Conservation (phyloP, 2,329 filamentous ascomycete species). For the Aspergillus tanneri region DNA sequence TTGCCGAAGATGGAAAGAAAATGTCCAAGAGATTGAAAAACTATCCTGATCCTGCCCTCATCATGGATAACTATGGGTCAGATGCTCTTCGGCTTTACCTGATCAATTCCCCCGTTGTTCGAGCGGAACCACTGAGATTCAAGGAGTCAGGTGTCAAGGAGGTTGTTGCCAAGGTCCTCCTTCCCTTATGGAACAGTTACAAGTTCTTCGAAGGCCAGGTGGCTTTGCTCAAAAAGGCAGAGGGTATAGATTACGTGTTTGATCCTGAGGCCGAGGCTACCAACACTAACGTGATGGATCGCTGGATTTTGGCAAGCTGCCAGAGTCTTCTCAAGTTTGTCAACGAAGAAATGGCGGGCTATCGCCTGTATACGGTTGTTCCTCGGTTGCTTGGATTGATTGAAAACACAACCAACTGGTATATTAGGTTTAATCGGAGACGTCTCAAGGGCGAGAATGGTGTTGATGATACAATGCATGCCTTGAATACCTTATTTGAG, state of each 20-base stretch:
- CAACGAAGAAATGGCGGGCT: constrained; percentile 82
- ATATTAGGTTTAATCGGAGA: constrained; percentile 91
- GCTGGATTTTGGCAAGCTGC: constrained; percentile 89
- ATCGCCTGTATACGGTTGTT: constrained; percentile 86
- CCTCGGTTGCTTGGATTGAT: constrained; percentile 79
- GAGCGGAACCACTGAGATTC: constrained; percentile 85
- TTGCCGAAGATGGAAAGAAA: constrained; percentile 95
- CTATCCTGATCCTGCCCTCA: constrained; percentile 80
- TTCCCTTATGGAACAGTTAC: constrained; percentile 94
- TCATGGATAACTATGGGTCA: constrained; percentile 86
- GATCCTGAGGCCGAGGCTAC: constrained; percentile 71
- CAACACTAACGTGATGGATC: constrained; percentile 91
- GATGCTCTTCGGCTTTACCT: constrained; percentile 93
- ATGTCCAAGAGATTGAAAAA: constrained; percentile 98
- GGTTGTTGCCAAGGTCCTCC: constrained; percentile 84
- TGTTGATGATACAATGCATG: constrained; percentile 80
- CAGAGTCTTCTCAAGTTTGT: constrained; percentile 90
- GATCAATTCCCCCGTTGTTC: constrained; percentile 93
- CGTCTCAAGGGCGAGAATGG: constrained; percentile 88
- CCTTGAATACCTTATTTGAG: constrained; percentile 91
- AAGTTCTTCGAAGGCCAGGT: constrained; percentile 95
- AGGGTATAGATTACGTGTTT: constrained; percentile 73
- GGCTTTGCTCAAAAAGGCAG: constrained; percentile 79
- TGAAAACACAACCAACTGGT: constrained; percentile 98
- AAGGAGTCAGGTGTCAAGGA: constrained; percentile 92